Base-by-base conservation (phyloP, 345 rosid genomes). In the Corchorus capsularis region DNA sequence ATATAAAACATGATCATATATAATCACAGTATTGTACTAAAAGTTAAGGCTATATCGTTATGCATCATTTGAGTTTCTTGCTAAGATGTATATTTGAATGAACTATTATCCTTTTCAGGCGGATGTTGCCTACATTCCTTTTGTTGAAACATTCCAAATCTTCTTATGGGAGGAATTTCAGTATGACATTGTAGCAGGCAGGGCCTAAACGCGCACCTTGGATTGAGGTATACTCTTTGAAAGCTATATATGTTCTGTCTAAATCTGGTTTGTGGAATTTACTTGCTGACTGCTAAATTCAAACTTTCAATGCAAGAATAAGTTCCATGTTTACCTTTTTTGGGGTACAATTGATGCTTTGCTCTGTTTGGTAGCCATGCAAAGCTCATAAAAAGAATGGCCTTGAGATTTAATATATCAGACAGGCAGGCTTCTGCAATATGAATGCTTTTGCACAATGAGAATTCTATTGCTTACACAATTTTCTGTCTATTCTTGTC, bases 171-270 rank as follows among this genome's bases (percentile, higher is more conserved):
- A 91, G 49, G 78, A 72, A 47, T 85, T 79, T 1, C 90, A 90
- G 78, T 81, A 74, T 55, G 96, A 91, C 74, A 76, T 93, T 39
- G 84, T 92, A 68, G 85, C 79, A 54, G 90, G 87, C 73, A 90
- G 99, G 99, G 81, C 96, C 97, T 61, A 91, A 85, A 79, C 82
- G 93, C 53, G 83, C 92, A 15, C 76, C 88, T 43, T 96, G 97
- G 97, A 85, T 92, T 61, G 82, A 92, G 96, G 98, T 90, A 81
- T 27, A 50, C 27, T 39, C 7, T 15, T 69, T 70, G 11, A 60
- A 79, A 60, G 5, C 61, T 20, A 2, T 2, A 20, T 41, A 6
- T 45, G 4, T 15, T 53, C 3, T 43, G 0, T 47, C 15, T 16
- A 59, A 43, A 17, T 14, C 20, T 55, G n/a, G 15, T 32, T 32